These are phyloP conservation scores for Draba incana DNA, from an alignment of 345 rosid species.

Conservation along the genomic window DNA sequence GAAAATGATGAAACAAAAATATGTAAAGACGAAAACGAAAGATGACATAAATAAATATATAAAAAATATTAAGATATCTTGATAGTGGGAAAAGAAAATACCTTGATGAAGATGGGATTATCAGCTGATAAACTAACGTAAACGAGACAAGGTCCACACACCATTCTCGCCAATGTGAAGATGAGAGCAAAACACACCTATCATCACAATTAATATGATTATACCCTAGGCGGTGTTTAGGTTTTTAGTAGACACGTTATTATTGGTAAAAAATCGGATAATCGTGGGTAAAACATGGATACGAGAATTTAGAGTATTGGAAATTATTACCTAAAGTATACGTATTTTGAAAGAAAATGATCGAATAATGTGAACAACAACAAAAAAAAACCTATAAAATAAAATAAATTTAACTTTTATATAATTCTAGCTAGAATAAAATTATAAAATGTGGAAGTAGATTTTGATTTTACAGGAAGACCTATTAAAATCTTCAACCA, in stretches of 20 bases:
- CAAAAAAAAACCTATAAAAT: too few relatives aligned
- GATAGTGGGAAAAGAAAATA: conserved; percentile 12
- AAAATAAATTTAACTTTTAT: too few relatives aligned
- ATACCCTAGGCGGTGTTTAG: background rate
- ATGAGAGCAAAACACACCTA: conserved; percentile 44
- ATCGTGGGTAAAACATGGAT: too few relatives aligned
- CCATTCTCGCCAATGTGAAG: conserved; percentile 46
- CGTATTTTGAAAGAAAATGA: too few relatives aligned
- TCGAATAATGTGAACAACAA: too few relatives aligned
- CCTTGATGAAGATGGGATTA: conserved; percentile 45
- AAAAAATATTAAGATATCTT: background rate
- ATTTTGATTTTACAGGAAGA: too few relatives aligned
- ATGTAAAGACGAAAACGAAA: background rate
- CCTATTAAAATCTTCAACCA: too few relatives aligned
- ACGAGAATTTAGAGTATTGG: too few relatives aligned
- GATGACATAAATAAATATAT: background rate
- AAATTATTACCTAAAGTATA: too few relatives aligned
- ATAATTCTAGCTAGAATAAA: too few relatives aligned
- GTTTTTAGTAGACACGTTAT: background rate
- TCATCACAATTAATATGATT: background rate
- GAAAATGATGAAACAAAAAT: conserved; percentile 2
- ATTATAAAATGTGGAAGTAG: too few relatives aligned
- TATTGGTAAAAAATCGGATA: too few relatives aligned
- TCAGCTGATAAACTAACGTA: conserved; percentile 39
- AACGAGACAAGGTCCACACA: conserved; percentile 43